Evolutionary conservation across 2,329 filamentous ascomycete genomes (phyloP), one percentile per base, ranked within the genome.

Genomic region (Fusarium poae): DNA sequence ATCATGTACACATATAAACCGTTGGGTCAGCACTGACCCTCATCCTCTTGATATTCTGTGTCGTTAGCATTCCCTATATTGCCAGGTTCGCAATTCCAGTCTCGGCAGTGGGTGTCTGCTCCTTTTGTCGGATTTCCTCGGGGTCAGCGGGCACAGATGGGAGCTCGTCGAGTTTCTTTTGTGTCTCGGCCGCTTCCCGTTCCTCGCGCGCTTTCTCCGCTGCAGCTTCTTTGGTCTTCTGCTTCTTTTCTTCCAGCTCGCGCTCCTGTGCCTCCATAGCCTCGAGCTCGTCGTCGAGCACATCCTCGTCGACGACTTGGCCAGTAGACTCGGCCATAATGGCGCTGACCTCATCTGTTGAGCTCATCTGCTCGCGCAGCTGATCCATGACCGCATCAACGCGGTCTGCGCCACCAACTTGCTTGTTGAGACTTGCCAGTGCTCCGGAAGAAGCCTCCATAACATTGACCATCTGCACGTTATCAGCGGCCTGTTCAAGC

Each of bases 271-370:
- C 82, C 79, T 94, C 89, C 81, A 99, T 82, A 5, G 85, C 89
- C 70, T 92, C 91, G 46, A 98, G 85, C 81, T 97, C 95, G 63
- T 95, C 92, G 71, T 97, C 94, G 57, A 98, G 88, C 77, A 97
- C 94, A 21, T 76, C 85, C 75, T 97, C 94, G 77, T 97, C 93
- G 32, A 97, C 83, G 2, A 78, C 78, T 40, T 73, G 76, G 16
- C 80, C 82, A 15, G 81, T 84, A 8, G 76, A 72, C 71, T 96
- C 93, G 53, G 89, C 89, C 66, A 98, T 86, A 40, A 95, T 90
- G 57, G 86, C 88, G 29, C 89, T 88, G 23, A 98, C 87, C 80
- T 98, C 95, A 75, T 97, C 94, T 25, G 91, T 89, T 72, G 91
- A 89, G 52, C 82, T 86, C 88, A 96, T 96, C 80, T 97, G 90